phyloP scores from a whole-genome alignment of 441 rosid genomes.

The Populus trichocarpa region DNA sequence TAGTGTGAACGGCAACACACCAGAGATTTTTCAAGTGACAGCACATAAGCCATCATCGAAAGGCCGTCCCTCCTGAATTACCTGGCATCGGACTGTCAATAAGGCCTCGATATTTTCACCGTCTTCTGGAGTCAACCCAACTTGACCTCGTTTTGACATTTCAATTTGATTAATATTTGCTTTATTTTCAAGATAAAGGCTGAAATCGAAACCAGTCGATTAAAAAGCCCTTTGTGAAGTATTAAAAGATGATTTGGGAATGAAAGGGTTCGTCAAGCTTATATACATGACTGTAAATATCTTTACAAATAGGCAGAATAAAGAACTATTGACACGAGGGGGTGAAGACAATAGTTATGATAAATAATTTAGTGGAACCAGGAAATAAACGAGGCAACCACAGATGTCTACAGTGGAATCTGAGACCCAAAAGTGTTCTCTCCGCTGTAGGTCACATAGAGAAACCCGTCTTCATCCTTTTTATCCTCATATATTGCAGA shows the following conservation, averaged over 20 bases:
- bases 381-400: slow-evolving; percentile 5
- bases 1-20: background rate
- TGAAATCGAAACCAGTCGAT: background rate
- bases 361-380: background rate
- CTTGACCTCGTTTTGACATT: background rate
- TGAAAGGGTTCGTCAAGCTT: background rate
- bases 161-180: too few relatives aligned
- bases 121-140: background rate
- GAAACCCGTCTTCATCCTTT: slow-evolving; percentile 77
- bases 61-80: too few relatives aligned
- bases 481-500: slow-evolving; percentile 68
- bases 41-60: too few relatives aligned
- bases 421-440: slow-evolving; percentile 60
- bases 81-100: too few relatives aligned
- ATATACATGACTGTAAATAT: slow-evolving; percentile 25
- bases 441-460: slow-evolving; percentile 69
- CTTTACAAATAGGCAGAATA: slow-evolving; percentile 6
- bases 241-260: background rate
- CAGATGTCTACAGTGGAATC: slow-evolving; percentile 18
- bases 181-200: background rate
- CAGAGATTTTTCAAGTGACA: background rate
- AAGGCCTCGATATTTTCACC: background rate
- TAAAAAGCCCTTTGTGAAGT: background rate
- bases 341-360: background rate
- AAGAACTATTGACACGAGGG: slow-evolving; percentile 8